These are phyloP conservation scores for Aspergillus thermomutatus DNA, from an alignment of 2,329 filamentous ascomycete species.

Conservation along the genomic window DNA sequence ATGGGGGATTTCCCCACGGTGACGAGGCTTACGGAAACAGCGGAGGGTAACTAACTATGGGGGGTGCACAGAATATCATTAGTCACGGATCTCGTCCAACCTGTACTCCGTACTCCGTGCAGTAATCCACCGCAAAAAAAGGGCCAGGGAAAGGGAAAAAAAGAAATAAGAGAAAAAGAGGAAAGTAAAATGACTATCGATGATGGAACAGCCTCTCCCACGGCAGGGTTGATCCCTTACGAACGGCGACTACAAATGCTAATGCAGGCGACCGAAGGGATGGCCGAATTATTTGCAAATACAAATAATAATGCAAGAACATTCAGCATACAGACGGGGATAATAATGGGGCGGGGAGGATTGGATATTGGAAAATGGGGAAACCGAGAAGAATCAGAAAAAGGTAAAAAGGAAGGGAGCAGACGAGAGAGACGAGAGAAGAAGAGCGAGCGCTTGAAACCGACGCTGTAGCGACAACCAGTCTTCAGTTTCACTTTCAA, in stretches of 20 bases:
- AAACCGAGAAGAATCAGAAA: not conserved
- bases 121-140: slow-evolving; percentile 17
- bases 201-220: not conserved
- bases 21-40: slow-evolving; percentile 22
- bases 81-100: slow-evolving; percentile 17
- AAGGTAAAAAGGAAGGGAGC: not conserved
- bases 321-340: not conserved
- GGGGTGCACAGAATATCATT: slow-evolving; percentile 18
- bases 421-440: too few relatives aligned
- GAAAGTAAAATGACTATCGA: not conserved
- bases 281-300: not conserved
- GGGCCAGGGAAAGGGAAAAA: slow-evolving; percentile 2
- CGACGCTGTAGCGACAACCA: not conserved
- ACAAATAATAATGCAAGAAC: not conserved
- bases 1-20: slow-evolving; percentile 20
- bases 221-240: not conserved
- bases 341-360: not conserved
- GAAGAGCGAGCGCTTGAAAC: not conserved
- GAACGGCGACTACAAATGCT: not conserved
- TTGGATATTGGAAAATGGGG: not conserved
- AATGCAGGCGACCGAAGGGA: not conserved
- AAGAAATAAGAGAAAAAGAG: slow-evolving; percentile 3
- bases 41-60: slow-evolving; percentile 13
- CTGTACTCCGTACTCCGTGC: slow-evolving; percentile 9
- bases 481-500: not conserved